Conservation (phyloP, 805 yeast species). For the Cyberlindnera mississippiensis region DNA sequence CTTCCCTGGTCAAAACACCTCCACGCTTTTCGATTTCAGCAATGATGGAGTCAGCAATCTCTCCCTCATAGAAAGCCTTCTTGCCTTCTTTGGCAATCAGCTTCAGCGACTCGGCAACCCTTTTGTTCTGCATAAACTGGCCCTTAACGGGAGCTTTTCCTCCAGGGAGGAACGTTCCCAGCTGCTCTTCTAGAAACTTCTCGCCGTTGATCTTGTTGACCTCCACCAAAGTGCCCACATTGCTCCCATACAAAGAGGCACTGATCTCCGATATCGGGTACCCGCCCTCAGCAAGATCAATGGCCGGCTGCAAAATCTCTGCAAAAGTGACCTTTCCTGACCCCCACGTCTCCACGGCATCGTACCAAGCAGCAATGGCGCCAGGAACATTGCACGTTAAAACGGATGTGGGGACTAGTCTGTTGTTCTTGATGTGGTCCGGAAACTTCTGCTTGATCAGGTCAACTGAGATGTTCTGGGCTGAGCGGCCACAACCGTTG, state of each 20-base stretch:
- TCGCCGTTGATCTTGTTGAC: conserved; percentile 31
- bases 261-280: conserved; percentile 61
- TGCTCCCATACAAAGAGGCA: conserved; percentile 44
- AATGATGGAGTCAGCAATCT: conserved; percentile 63
- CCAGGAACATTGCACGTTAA: conserved; percentile 74
- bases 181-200: conserved; percentile 27
- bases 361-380: conserved; percentile 76
- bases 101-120: conserved; percentile 50
- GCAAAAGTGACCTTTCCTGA: conserved; percentile 57
- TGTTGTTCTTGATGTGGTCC: conserved; percentile 40
- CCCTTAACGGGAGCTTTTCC: conserved; percentile 52
- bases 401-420: conserved; percentile 51
- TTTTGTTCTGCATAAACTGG: conserved; percentile 48
- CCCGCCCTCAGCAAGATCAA: conserved; percentile 66
- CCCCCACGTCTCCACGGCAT: conserved; percentile 67
- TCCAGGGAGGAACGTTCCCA: conserved; percentile 36
- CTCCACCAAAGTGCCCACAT: conserved; percentile 35
- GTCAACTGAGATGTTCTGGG: conserved; percentile 46
- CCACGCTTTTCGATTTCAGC: conserved; percentile 47
- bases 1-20: conserved; percentile 53
- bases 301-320: conserved; percentile 61
- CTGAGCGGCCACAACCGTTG: conserved; percentile 75
- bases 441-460: conserved; percentile 37
- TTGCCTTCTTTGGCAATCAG: conserved; percentile 53
- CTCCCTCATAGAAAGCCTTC: conserved; percentile 66